Conservation (phyloP, 306 rosid species). For the Malus fusca region DNA sequence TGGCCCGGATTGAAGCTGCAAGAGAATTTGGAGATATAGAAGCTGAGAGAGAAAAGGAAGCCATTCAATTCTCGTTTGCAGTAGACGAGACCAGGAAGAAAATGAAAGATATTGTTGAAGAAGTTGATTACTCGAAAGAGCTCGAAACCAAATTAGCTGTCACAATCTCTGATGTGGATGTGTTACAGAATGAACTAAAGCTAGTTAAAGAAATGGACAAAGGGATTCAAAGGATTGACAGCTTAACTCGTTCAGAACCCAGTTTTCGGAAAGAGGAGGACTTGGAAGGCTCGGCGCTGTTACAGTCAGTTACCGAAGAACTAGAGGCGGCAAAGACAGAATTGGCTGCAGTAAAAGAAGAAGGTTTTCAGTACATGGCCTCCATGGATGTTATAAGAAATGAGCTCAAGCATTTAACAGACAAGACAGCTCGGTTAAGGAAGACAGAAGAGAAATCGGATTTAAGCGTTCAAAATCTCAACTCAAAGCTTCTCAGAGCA, state of each 20-base stretch:
- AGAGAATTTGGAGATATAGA: slow-evolving; percentile 53
- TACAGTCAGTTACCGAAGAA: slow-evolving; percentile 43
- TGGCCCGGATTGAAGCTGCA: slow-evolving; percentile 82
- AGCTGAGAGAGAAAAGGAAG: slow-evolving; percentile 47
- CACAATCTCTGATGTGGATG: slow-evolving; percentile 57
- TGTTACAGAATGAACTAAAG: slow-evolving; percentile 51
- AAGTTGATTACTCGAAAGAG: slow-evolving; percentile 51
- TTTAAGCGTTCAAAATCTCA: slow-evolving; percentile 43
- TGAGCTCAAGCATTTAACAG: slow-evolving; percentile 53
- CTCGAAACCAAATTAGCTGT: slow-evolving; percentile 49
- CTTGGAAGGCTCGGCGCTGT: slow-evolving; percentile 22
- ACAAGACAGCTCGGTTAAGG: slow-evolving; percentile 36
- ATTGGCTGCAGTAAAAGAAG: slow-evolving; percentile 51
- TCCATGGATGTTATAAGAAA: slow-evolving; percentile 84
- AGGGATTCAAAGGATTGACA: slow-evolving; percentile 31
- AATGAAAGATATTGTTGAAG: slow-evolving; percentile 34
- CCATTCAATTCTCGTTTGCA: slow-evolving; percentile 25
- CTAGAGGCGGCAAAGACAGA: slow-evolving; percentile 56
- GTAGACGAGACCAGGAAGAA: slow-evolving; percentile 39
- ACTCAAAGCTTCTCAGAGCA: slow-evolving; percentile 65
- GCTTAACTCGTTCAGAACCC: slow-evolving; percentile 15
- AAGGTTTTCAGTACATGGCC: slow-evolving; percentile 70
- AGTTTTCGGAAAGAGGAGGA: slow-evolving; percentile 31
- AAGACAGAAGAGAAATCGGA: slow-evolving; percentile 42
- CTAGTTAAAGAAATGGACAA: slow-evolving; percentile 39